Conservation (phyloP, 768 basidiomycete genomes). For the Pulveroboletus frians region DNA sequence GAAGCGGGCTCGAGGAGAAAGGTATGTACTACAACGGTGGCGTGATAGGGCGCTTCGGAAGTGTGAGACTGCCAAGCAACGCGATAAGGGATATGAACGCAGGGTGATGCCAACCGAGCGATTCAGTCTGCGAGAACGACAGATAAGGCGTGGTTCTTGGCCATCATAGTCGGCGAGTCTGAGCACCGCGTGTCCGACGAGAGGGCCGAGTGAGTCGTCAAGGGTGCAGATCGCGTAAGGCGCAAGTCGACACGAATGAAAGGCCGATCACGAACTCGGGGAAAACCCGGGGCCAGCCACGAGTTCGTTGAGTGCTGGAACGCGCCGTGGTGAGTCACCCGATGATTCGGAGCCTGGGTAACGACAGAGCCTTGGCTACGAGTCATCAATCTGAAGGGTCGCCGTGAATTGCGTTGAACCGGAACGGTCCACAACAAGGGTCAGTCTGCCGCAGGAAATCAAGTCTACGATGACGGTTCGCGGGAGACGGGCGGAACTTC, state of each 20-base stretch:
- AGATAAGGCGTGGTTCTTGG: slow-evolving; percentile 7
- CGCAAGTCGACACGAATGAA: slow-evolving; percentile 1
- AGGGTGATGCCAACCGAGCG: slow-evolving; percentile 9
- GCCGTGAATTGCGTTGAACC: no score
- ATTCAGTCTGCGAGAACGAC: slow-evolving; percentile 9
- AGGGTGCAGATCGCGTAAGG: slow-evolving; percentile 2
- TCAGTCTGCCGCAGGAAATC: no score
- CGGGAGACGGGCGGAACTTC: no score
- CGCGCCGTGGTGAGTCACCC: no score
- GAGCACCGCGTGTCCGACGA: slow-evolving; percentile 14
- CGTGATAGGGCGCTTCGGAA: not conserved
- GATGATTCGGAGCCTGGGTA: no score
- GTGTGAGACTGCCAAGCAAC: not conserved
- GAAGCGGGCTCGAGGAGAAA: slow-evolving; percentile 12
- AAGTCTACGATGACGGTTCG: no score
- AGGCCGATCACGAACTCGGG: slow-evolving; percentile 8
- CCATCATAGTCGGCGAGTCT: slow-evolving; percentile 6
- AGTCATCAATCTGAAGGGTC: no score
- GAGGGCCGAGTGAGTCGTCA: slow-evolving; percentile 7
- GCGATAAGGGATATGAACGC: slow-evolving; percentile 1
- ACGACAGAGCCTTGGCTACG: no score
- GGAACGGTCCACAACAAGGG: no score
- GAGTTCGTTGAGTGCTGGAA: not conserved
- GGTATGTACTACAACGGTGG: not conserved
- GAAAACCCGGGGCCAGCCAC: not conserved